phyloP scores from a whole-genome alignment of 1,284 basidiomycete species.

The Cryptococcus jaspeensis region DNA sequence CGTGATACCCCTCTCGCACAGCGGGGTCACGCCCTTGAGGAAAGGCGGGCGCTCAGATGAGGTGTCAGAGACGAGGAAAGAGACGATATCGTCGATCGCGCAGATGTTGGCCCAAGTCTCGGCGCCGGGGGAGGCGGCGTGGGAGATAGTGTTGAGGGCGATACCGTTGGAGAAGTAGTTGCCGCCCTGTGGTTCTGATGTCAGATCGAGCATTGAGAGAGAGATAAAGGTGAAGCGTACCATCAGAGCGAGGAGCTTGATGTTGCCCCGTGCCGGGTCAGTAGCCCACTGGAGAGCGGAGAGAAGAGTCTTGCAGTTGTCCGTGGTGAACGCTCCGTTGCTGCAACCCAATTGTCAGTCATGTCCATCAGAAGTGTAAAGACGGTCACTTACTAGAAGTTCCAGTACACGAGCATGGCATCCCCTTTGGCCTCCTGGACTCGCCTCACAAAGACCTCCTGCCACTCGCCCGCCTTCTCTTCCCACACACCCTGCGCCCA shows the following conservation, averaged over 20 bases:
- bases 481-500: constrained; percentile 42
- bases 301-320: constrained; percentile 50
- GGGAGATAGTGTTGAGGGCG: constrained; percentile 54
- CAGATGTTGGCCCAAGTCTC: constrained; percentile 57
- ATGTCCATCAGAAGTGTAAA: background rate
- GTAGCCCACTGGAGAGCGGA: constrained; percentile 48
- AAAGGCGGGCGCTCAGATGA: constrained; percentile 33
- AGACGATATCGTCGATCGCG: constrained; percentile 52
- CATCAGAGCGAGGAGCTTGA: constrained; percentile 51
- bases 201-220: background rate
- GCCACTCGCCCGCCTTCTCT: constrained; percentile 47
- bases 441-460: constrained; percentile 52
- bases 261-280: constrained; percentile 37
- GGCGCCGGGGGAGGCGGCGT: constrained; percentile 43
- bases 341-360: constrained; percentile 17
- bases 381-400: constrained; percentile 50
- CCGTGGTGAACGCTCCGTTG: constrained; percentile 54
- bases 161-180: constrained; percentile 56
- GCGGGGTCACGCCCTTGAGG: constrained; percentile 38
- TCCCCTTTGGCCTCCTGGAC: constrained; percentile 35
- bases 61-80: constrained; percentile 44
- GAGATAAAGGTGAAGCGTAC: constrained; percentile 17
- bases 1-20: constrained; percentile 50
- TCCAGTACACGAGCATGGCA: constrained; percentile 52
- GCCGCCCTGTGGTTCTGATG: constrained; percentile 30